Evolutionary conservation across 2,329 filamentous ascomycete genomes (phyloP), one percentile per base, ranked within the genome.

Genomic region (Fusarium sp.): DNA sequence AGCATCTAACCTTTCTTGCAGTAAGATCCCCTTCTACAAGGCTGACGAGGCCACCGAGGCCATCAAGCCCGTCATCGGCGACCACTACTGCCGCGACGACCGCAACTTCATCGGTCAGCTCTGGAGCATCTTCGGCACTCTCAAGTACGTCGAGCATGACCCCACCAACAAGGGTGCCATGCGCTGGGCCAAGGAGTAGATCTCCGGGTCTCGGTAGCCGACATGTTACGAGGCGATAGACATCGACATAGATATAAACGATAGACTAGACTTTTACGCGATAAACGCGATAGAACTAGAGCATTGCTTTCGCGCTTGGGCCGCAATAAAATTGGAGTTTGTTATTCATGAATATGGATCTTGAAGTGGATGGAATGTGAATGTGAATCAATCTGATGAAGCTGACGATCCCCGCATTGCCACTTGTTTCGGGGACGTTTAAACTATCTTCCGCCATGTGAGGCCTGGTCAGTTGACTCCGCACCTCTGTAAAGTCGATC

Each of bases 51-150:
- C 85, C 21, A 85, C 83, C 14, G 76, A 80, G 59, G 83, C 84
- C 74, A 96, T 97, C 86, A 93, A 94, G 86, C 88, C 88, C 63
- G 85, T 98, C 77, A 97, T 98, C 91, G 95, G 95, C 76, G 83
- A 85, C 72, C 94, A 97, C 85, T 98, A 98, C 85, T 91, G 93
- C 73, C 48, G 50, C 34, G 73, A 74, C 45, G 64, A 71, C 42
- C 73, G 73, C 49, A 74, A 20, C 72, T 74, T 74, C 67, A 34
- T 74, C 11, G 73, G 73, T 4, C 73, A 74, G 65, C 63, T 74
- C 5, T 74, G 73, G 73, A 64, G 67, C 60, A 67, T 71, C 48
- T 74, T 74, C 38, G 71, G 72, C 28, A 38, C 55, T n/a, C 72
- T 74, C 64, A 74, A 74, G 69, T 74, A 74, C 36, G 72, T 74